phyloP scores from a whole-genome alignment of 1,139 yeast species.

The Yarrowia galli region DNA sequence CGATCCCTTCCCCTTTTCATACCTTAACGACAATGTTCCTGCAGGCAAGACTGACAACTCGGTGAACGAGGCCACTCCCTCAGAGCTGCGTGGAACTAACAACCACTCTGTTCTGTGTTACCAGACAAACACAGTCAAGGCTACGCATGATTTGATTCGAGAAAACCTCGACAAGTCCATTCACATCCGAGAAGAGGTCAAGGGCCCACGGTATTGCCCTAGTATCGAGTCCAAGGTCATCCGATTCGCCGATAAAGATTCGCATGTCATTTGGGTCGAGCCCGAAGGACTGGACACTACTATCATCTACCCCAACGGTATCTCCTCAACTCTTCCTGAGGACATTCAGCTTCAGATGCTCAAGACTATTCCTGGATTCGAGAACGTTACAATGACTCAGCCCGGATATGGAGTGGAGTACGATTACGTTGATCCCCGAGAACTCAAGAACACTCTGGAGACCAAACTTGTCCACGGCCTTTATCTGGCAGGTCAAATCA shows the following conservation, averaged over 20 bases:
- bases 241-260: slow-evolving; percentile 75
- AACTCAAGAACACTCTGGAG: slow-evolving; percentile 76
- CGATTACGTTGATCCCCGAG: slow-evolving; percentile 94
- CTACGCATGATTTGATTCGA: slow-evolving; percentile 72
- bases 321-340: slow-evolving; percentile 94
- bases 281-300: slow-evolving; percentile 93
- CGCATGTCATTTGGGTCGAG: slow-evolving; percentile 91
- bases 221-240: slow-evolving; percentile 90
- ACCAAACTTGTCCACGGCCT: slow-evolving; percentile 81
- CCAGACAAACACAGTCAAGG: slow-evolving; percentile 78
- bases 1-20: slow-evolving; percentile 91
- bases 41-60: neutral
- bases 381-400: slow-evolving; percentile 82
- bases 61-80: slow-evolving; percentile 53
- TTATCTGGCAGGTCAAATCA: slow-evolving; percentile 94
- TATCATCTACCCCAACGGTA: slow-evolving; percentile 93
- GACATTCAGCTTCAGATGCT: slow-evolving; percentile 84
- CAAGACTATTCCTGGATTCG: slow-evolving; percentile 84
- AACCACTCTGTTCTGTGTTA: slow-evolving; percentile 61
- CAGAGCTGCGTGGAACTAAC: slow-evolving; percentile 5
- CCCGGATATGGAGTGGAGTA: slow-evolving; percentile 99
- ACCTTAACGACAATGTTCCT: slow-evolving; percentile 70
- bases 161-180: slow-evolving; percentile 79
- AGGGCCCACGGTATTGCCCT: slow-evolving; percentile 98
- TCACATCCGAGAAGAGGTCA: slow-evolving; percentile 92